Evolutionary conservation across 2,329 filamentous ascomycete species (phyloP), one percentile per base, ranked within the genome.

Genomic region (Cordyceps fumosorosea): DNA sequence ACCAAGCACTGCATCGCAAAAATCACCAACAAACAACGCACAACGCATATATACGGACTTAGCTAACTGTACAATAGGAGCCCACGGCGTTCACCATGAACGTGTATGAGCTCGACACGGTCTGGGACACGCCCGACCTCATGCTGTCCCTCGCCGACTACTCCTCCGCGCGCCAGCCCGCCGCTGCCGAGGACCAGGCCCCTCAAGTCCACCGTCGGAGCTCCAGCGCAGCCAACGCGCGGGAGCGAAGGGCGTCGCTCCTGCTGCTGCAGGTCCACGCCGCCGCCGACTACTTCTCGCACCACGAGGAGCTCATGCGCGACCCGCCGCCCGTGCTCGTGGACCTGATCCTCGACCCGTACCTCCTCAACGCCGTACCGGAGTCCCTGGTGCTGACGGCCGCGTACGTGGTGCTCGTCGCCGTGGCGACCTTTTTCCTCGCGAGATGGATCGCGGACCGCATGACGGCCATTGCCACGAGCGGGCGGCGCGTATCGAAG

Each of bases 331-430:
- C 86, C 0, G 91, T 98, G 4, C 78, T 86, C 59, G 89, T 89
- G 57, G 93, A 99, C 68, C 75, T 87, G 73, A 89, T 97, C 69
- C 84, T 99, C 26, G 95, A 98, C 73, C 92, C 92, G 0, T 98
- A 88, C 71, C 64, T 96, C 47, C 76, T 88, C 69, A 95, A 96
- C 76, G 71, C 92, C 18, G 80, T 98, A 58, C 95, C 95, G 14
- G 80, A 80, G 57, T 96, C 92, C 4, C 78, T 98, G 18, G 69
- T 89, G 24, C 87, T 90, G 22, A 93, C 89, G 1, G 84, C 84
- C 14, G 77, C 76, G 42, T 96, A 92, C 74, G 80, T 96, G 60
- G 68, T 81, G 4, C 66, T 83, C 3, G 81, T 96, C 60, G 84
- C 85, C n/a, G 64, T 75, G 29, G 66, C 71, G 44, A 77, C 77